These are phyloP conservation scores for Omphalea diandra DNA, from an alignment of 441 rosid genomes.

Conservation along the genomic window DNA sequence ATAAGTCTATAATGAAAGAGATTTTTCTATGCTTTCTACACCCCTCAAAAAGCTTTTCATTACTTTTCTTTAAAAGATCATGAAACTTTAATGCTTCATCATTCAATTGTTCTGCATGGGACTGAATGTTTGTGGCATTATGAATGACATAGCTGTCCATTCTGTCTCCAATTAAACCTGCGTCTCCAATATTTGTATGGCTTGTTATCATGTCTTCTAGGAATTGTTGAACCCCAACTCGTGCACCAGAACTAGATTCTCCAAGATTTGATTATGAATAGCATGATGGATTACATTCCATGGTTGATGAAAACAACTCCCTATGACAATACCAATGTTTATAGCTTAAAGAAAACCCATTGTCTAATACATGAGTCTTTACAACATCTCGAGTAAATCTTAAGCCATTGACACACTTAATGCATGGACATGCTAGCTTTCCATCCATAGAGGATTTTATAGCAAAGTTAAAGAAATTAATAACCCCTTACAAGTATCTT, in stretches of 20 bases:
- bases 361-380: background rate
- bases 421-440: background rate
- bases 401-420: background rate
- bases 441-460: background rate
- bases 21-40: constrained; percentile 5
- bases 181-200: background rate
- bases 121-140: background rate
- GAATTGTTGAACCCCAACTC: no score
- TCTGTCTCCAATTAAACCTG: no score
- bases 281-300: no score
- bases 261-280: background rate
- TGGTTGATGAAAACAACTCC: no score
- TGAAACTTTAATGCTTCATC: background rate
- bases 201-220: background rate
- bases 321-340: no score
- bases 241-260: background rate
- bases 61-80: background rate
- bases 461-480: background rate
- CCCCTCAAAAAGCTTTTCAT: background rate
- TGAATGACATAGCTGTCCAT: no score
- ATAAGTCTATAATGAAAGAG: constrained; percentile 10
- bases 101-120: background rate
- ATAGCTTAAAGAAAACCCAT: background rate
- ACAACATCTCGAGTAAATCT: background rate
- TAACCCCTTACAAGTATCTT: background rate